phyloP scores from a whole-genome alignment of 1,284 basidiomycete species.

The Amylostereum chailletii region DNA sequence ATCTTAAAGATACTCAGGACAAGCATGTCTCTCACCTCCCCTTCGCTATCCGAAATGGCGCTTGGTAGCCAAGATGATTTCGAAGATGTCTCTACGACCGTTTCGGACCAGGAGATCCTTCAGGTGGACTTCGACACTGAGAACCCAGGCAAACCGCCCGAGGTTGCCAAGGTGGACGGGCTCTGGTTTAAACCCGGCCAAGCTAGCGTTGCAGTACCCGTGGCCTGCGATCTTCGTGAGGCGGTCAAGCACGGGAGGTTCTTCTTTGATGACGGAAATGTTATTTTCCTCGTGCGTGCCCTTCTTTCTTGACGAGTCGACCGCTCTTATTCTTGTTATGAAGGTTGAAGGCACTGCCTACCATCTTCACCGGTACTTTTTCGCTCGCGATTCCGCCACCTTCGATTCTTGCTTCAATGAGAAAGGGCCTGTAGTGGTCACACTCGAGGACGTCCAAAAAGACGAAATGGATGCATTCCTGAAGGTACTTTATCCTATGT shows the following conservation, averaged over 20 bases:
- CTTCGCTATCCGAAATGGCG: no score
- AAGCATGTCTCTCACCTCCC: no score
- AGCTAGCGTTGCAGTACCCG: no score
- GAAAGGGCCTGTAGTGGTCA: background rate
- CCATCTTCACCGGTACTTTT: slow-evolving; percentile 21
- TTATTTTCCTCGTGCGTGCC: slow-evolving; percentile 9
- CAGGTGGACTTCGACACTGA: no score
- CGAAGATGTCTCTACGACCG: no score
- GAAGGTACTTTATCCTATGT: slow-evolving; percentile 18
- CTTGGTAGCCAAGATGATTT: no score
- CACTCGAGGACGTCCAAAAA: slow-evolving; percentile 5
- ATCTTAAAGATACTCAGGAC: no score
- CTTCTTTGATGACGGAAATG: slow-evolving; percentile 10
- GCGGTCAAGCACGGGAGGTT: slow-evolving; percentile 4
- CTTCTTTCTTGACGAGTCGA: background rate
- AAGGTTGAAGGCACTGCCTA: slow-evolving; percentile 20
- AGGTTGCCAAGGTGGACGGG: no score
- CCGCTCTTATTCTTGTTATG: background rate
- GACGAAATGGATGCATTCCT: slow-evolving; percentile 14
- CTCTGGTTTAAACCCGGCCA: no score
- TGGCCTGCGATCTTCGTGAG: background rate
- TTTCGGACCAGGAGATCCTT: no score
- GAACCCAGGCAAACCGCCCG: no score
- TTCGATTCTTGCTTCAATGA: background rate
- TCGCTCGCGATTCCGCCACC: slow-evolving; percentile 23